Conservation (phyloP, 306 rosid species). For the Ziziphus jujuba region DNA sequence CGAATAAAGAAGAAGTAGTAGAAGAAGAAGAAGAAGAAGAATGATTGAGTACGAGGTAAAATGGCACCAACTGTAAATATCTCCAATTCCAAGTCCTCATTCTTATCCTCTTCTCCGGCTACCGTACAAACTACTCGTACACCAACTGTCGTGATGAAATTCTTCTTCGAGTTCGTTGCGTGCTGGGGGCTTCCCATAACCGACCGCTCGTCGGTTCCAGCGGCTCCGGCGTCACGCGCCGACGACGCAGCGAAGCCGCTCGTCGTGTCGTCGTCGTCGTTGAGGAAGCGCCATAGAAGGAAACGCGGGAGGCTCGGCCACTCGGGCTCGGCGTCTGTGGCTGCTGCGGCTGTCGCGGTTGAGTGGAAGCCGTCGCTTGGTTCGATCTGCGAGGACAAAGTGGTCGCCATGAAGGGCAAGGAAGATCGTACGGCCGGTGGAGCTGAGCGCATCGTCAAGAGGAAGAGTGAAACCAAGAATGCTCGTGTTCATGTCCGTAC, state of each 20-base stretch:
- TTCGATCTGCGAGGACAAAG: conserved; percentile 52
- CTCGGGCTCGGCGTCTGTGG: neutral
- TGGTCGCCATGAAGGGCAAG: neutral
- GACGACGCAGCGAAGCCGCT: conserved; percentile 40
- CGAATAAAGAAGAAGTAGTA: too few species aligned
- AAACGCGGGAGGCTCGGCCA: conserved; percentile 13
- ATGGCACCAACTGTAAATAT: neutral
- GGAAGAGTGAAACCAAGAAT: conserved; percentile 20
- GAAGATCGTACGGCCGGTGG: neutral
- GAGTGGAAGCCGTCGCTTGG: conserved; percentile 68
- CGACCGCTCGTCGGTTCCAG: neutral
- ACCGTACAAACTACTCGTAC: neutral
- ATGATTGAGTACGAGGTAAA: neutral
- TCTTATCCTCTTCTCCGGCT: conserved; percentile 6
- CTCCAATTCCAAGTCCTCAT: neutral
- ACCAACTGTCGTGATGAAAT: conserved; percentile 33
- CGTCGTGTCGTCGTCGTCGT: neutral
- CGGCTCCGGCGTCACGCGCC: too few species aligned
- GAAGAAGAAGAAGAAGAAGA: neutral
- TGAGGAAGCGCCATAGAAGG: neutral
- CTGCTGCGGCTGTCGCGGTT: neutral
- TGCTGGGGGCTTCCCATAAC: conserved; percentile 39
- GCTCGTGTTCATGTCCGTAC: conserved; percentile 23
- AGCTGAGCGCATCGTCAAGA: conserved; percentile 12
- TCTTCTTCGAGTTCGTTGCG: conserved; percentile 41